Evolutionary conservation across 352 stramenopile species (phyloP), one percentile per base, ranked within the genome.

Genomic region (Ochromonadaceae sp.): DNA sequence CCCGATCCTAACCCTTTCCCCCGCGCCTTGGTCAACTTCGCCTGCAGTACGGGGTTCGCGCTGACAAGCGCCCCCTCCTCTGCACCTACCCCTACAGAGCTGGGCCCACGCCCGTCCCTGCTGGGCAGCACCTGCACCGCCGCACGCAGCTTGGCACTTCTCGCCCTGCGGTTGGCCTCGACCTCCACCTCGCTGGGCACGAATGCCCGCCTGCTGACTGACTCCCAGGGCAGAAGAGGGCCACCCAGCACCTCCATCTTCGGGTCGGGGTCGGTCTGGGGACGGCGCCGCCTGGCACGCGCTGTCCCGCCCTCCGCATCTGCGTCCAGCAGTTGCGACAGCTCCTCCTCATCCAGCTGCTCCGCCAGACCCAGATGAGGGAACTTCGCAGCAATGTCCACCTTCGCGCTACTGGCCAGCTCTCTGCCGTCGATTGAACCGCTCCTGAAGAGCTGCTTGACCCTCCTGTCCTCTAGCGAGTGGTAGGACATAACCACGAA

Each of bases 401-500:
- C 67, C 3, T 36, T 71, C 10, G 67, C 59, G n/a, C n/a, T n/a
- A n/a, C n/a, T n/a, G n/a, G n/a, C n/a, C n/a, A n/a, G n/a, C n/a
- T n/a, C n/a, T n/a, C n/a, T n/a, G 20, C 2, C 14, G 5, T 15
- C 22, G 15, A 26, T 9, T 4, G 9, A 5, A 9, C 78, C 78
- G 72, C 81, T 74, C 35, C 76, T 67, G 47, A 90, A 78, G 0
- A 85, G 71, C n/a, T 80, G 68, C 68, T 91, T 90, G 0, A 81
- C 74, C 36, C 78, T 73, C 34, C 83, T 72, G 66, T 91, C 83
- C 68, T 91, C 83, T 61, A 89, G 79, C 62, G 72, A 84, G 61
- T 91, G 83, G 75, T 89, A 91, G n/a, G 79, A 83, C 38, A 91
- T 59, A 32, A 88, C 75, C 15, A 82, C 79, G 25, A 91, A 65